Evolutionary conservation across 2,329 filamentous ascomycete species (phyloP).

Genomic region (Neoascochyta sp.): DNA sequence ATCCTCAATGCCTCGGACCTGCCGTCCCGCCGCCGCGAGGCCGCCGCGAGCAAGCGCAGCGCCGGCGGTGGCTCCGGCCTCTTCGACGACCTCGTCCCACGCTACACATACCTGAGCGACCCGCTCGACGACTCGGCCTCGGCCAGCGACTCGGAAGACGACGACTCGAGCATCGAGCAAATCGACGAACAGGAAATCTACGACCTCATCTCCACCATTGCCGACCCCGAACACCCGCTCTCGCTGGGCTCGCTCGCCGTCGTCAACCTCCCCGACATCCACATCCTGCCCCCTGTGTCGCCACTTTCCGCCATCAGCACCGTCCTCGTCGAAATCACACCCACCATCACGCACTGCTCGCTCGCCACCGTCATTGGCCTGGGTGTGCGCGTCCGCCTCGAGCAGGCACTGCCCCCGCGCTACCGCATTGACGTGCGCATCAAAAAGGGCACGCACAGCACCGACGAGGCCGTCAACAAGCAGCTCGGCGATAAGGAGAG

Average conservation of each 20-base stretch:
- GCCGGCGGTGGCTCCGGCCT: conserved; percentile 50
- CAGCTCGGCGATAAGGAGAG: conserved; percentile 95
- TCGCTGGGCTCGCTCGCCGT: conserved; percentile 91
- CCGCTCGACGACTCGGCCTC: conserved; percentile 43
- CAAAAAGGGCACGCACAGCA: conserved; percentile 93
- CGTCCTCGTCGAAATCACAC: conserved; percentile 85
- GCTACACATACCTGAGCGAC: conserved; percentile 49
- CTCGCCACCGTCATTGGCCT: conserved; percentile 94
- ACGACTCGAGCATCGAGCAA: conserved; percentile 66
- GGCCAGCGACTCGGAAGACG: conserved; percentile 51
- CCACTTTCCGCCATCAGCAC: conserved; percentile 62
- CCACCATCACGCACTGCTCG: conserved; percentile 95
- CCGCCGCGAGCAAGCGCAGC: conserved; percentile 42
- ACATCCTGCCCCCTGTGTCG: conserved; percentile 66
- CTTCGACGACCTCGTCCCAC: conserved; percentile 53
- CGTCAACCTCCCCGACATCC: conserved; percentile 92
- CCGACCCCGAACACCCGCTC: conserved; percentile 92
- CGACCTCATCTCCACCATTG: conserved; percentile 91
- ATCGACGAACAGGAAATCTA: conserved; percentile 98
- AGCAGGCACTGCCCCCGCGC: conserved; percentile 84
- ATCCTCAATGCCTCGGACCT: conserved; percentile 86
- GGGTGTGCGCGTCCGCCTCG: conserved; percentile 84
- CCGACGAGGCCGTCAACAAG: conserved; percentile 94
- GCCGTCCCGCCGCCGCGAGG: conserved; percentile 65
- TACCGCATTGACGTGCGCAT: conserved; percentile 91